These are phyloP conservation scores for Geotrichum cucujoidarum DNA, from an alignment of 1,139 yeast species.

Conservation along the genomic window DNA sequence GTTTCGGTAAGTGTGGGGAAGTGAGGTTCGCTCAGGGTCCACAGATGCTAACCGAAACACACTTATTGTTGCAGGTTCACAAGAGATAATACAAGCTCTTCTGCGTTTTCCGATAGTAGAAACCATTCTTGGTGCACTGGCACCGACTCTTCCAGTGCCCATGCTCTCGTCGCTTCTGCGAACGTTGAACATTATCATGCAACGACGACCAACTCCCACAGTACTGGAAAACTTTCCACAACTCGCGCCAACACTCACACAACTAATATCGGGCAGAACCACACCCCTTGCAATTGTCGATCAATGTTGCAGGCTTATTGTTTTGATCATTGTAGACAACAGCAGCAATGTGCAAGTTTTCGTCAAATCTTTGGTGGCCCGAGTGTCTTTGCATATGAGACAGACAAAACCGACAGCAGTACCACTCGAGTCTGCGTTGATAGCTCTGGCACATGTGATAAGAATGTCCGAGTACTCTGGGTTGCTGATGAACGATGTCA, in stretches of 20 bases:
- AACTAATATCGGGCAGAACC: conserved; percentile 21
- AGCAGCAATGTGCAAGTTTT: conserved; percentile 19
- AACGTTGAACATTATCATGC: conserved; percentile 27
- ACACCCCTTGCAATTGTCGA: conserved; percentile 23
- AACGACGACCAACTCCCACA: conserved; percentile 26
- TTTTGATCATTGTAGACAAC: conserved; percentile 25
- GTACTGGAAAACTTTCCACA: conserved; percentile 25
- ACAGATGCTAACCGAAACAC: background rate
- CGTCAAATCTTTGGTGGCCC: conserved; percentile 22
- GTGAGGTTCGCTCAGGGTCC: background rate
- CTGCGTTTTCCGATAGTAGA: conserved; percentile 25
- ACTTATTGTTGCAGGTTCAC: conserved; percentile 19
- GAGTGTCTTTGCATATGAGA: conserved; percentile 21
- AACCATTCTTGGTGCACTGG: conserved; percentile 22
- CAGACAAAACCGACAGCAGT: background rate
- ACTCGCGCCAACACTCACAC: conserved; percentile 23
- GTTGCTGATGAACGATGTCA: conserved; percentile 7
- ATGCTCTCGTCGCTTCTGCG: conserved; percentile 27
- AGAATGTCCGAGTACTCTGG: conserved; percentile 20
- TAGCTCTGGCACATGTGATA: conserved; percentile 31
- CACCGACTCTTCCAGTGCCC: conserved; percentile 21
- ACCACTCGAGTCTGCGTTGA: conserved; percentile 28
- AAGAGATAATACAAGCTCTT: conserved; percentile 26
- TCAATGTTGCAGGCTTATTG: conserved; percentile 28
- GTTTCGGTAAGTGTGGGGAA: conserved; percentile 27